These are phyloP conservation scores for Lolium perenne DNA, from an alignment of 176 grass and related monocot genomes.

Conservation along the genomic window DNA sequence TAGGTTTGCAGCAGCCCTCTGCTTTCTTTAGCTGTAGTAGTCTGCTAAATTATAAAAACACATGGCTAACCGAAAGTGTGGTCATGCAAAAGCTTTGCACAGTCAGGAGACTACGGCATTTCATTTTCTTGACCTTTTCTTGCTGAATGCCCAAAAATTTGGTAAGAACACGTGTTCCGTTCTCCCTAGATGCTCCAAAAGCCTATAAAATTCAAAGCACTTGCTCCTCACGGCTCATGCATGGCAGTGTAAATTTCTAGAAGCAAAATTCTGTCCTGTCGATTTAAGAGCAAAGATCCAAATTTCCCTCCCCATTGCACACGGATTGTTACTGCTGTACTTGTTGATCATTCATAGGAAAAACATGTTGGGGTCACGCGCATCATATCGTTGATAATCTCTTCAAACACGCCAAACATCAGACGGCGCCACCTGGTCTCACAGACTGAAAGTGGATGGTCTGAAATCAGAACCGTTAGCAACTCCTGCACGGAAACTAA, in stretches of 20 bases:
- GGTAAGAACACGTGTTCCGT: background rate
- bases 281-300: background rate
- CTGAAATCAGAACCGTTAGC: background rate
- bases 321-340: background rate
- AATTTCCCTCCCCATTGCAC: background rate
- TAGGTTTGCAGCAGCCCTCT: too few relatives aligned
- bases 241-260: background rate
- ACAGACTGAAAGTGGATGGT: background rate
- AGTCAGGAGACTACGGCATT: background rate
- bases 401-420: conserved; percentile 8
- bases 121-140: background rate
- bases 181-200: background rate
- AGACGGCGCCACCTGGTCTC: background rate
- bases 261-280: background rate
- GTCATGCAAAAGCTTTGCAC: background rate
- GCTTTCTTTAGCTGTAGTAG: too few relatives aligned
- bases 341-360: background rate
- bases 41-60: background rate
- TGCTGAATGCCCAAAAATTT: background rate
- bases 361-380: background rate
- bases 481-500: background rate
- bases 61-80: background rate
- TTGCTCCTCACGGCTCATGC: conserved; percentile 1
- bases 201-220: background rate
- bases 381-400: background rate